Percentiles rank a stretch among this genome's conserved stretches.
Conservation (phyloP, 177 flowering plant species). For the Vitis hybrid region DNA sequence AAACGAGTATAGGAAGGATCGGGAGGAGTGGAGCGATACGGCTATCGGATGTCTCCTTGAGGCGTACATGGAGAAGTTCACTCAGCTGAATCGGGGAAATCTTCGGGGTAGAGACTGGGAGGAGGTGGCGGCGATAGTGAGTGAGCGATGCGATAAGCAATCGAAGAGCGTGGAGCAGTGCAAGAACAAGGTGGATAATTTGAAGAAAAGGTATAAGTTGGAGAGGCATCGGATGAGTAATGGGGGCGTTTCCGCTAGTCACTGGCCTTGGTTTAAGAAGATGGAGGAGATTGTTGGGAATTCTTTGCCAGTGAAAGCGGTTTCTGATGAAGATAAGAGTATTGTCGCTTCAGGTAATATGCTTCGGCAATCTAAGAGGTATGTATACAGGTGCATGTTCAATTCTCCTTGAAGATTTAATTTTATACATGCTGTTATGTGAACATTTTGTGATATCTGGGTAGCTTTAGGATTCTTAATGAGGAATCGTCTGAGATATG, state of each 20-base stretch:
- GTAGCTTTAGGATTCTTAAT: too few relatives aligned
- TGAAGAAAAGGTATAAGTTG: slow-evolving; percentile 92
- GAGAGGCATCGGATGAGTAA: slow-evolving; percentile 72
- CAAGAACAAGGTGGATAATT: slow-evolving; percentile 91
- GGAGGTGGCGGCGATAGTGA: slow-evolving; percentile 77
- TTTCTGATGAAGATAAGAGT: slow-evolving; percentile 60
- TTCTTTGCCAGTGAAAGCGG: slow-evolving; percentile 39
- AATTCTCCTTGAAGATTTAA: neutral
- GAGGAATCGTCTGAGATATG: too few relatives aligned
- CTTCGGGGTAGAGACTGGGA: slow-evolving; percentile 95
- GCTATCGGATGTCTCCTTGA: slow-evolving; percentile 56
- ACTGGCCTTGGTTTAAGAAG: slow-evolving; percentile 94
- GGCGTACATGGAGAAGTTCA: slow-evolving; percentile 78
- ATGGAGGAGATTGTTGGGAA: slow-evolving; percentile 79
- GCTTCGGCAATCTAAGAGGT: slow-evolving; percentile 55
- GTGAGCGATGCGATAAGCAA: slow-evolving; percentile 64
- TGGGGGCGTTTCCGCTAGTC: slow-evolving; percentile 52
- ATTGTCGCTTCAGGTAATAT: slow-evolving; percentile 26
- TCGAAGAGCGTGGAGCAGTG: slow-evolving; percentile 92
- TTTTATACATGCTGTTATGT: neutral
- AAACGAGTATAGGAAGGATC: slow-evolving; percentile 54
- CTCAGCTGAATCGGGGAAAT: slow-evolving; percentile 82
- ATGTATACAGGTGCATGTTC: too few relatives aligned
- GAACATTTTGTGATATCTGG: too few relatives aligned
- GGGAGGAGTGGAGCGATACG: slow-evolving; percentile 79